Conservation (phyloP, 2,329 filamentous ascomycete genomes). For the Cladosporium sp. region DNA sequence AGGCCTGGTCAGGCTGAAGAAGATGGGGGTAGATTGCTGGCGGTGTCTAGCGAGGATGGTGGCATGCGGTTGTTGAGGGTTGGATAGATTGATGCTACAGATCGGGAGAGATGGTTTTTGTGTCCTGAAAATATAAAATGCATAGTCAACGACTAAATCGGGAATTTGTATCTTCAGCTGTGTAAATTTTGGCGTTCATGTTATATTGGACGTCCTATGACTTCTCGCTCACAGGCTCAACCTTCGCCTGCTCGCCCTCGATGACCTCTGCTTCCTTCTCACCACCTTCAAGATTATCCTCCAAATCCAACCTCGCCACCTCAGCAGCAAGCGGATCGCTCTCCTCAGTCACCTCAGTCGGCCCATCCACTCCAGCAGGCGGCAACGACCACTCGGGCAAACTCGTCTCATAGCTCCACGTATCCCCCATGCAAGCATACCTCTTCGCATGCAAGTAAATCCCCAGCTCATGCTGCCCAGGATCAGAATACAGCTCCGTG, state of each 20-base stretch:
- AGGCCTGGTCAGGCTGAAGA: neutral
- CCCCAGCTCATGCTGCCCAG: slow-evolving; percentile 82
- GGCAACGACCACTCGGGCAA: slow-evolving; percentile 86
- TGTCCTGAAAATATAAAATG: neutral
- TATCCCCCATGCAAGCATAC: slow-evolving; percentile 80
- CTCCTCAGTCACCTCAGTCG: slow-evolving; percentile 61
- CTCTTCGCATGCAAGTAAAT: slow-evolving; percentile 91
- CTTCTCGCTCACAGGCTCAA: neutral
- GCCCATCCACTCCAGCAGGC: slow-evolving; percentile 69
- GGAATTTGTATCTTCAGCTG: neutral
- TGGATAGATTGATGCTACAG: neutral
- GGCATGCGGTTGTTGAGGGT: slow-evolving; percentile 38
- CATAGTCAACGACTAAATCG: neutral
- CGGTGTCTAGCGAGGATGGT: slow-evolving; percentile 44
- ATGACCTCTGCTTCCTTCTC: neutral
- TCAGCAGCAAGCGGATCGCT: slow-evolving; percentile 49
- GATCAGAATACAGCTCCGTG: slow-evolving; percentile 90
- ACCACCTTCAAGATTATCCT: slow-evolving; percentile 3
- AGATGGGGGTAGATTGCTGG: slow-evolving; percentile 32
- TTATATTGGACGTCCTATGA: neutral
- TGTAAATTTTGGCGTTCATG: neutral
- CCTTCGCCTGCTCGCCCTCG: neutral
- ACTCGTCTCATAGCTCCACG: slow-evolving; percentile 83
- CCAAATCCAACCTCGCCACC: slow-evolving; percentile 40
- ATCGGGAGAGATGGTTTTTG: neutral